A percentile compares a stretch with the other conserved stretches of the same genome.
phyloP scores from a whole-genome alignment of 306 rosid species.

The Cotoneaster glaucophyllus region DNA sequence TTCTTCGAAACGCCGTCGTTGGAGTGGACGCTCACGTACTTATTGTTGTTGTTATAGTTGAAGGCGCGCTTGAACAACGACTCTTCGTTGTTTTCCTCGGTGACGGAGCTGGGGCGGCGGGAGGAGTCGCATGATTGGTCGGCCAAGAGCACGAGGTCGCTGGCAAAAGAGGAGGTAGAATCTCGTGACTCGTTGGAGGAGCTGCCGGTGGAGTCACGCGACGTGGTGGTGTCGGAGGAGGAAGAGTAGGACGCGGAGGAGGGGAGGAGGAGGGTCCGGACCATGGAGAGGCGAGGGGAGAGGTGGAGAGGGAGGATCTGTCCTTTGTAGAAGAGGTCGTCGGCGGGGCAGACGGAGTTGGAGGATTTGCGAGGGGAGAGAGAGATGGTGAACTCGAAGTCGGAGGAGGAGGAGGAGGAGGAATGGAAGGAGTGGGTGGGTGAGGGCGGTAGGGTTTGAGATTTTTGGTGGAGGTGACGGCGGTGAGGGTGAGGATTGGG shows the following conservation, averaged over 20 bases:
- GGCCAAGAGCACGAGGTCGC: slow-evolving; percentile 43
- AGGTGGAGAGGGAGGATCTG: slow-evolving; percentile 80
- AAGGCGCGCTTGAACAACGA: slow-evolving; percentile 32
- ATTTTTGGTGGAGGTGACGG: slow-evolving; percentile 12
- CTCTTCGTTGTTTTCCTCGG: slow-evolving; percentile 42
- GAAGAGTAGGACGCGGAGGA: slow-evolving; percentile 41
- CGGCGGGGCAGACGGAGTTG: slow-evolving; percentile 69
- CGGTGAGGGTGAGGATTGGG: background rate
- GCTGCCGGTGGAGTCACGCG: slow-evolving; percentile 81
- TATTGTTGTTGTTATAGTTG: slow-evolving; percentile 5
- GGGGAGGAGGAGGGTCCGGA: slow-evolving; percentile 65
- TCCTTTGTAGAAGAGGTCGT: slow-evolving; percentile 91
- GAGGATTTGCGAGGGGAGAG: slow-evolving; percentile 67
- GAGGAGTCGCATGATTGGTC: slow-evolving; percentile 61
- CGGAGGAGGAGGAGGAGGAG: slow-evolving; percentile 66
- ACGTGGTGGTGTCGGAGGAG: slow-evolving; percentile 40
- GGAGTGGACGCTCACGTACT: background rate
- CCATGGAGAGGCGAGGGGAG: slow-evolving; percentile 76
- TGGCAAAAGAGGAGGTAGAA: slow-evolving; percentile 49
- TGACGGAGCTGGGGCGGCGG: slow-evolving; percentile 63
- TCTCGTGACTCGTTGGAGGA: slow-evolving; percentile 36
- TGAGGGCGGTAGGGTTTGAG: slow-evolving; percentile 68
- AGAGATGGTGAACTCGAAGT: slow-evolving; percentile 82
- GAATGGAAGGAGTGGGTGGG: slow-evolving; percentile 72
- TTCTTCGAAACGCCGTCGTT: slow-evolving; percentile 14